Base-by-base conservation (phyloP, 768 basidiomycete genomes). In the Lyophyllum atratum region DNA sequence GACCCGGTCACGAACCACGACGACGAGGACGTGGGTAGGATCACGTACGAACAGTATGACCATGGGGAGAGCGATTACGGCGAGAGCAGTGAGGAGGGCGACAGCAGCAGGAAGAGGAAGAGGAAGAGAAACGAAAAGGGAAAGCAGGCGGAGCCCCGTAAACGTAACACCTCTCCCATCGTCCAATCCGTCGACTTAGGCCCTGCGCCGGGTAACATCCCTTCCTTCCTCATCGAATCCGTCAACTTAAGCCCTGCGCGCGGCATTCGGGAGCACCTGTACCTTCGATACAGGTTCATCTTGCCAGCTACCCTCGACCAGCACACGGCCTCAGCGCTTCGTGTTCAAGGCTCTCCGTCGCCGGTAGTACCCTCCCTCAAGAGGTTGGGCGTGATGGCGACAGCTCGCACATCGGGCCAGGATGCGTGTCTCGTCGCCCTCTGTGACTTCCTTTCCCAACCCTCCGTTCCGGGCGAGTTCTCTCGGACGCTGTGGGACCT, bases 401-500 rank as follows among this genome's bases (percentile, higher is more conserved):
- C 31, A 9, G 6, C 2, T 7, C 31, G 19, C 9, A 34, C 29
- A 1, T 2, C 25, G 0, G 24, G 46, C 4, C 45, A 22, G 9
- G 25, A 21, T 15, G 10, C 26, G 11, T 48, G 52, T 15, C 7
- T 34, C 6, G 26, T 28, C 15, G 52, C 53, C 25, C 29, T 58
- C 9, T 58, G 49, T 19, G 1, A 29, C 37, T 48, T 28, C 24
- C n/a, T 58, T 0, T 10, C 11, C 11, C 11, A n/a, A n/a, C n/a
- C n/a, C n/a, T n/a, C n/a, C n/a, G 1, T 0, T n/a, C n/a, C 0
- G n/a, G 29, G 12, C 9, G 15, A 3, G 25, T 5, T 56, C 21
- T 52, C 31, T 4, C 0, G 43, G 11, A 39, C 37, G 3, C 33
- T 49, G 22, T 58, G 52, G 46, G 52, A 58, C 19, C n/a, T 58